phyloP scores from a whole-genome alignment of 768 basidiomycete species.

The Amanita rubescens region DNA sequence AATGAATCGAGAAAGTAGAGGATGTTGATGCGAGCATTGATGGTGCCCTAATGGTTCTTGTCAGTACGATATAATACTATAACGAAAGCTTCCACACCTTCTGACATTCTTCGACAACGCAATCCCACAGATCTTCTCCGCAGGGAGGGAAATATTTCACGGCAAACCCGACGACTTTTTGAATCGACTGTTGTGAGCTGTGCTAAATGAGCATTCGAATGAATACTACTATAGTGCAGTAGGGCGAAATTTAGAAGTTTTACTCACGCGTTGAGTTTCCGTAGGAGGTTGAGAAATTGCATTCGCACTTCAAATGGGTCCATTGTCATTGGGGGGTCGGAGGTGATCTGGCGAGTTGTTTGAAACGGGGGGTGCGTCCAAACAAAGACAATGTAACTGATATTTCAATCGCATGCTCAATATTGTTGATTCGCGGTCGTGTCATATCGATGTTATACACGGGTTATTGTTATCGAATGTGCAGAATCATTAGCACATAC shows the following conservation, averaged over 20 bases:
- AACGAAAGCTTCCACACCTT: conserved; percentile 43
- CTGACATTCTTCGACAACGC: conserved; percentile 83
- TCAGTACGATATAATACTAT: background rate
- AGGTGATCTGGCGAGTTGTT: conserved; percentile 4
- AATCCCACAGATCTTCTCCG: conserved; percentile 93
- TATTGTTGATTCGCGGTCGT: too few relatives aligned
- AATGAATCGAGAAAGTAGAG: conserved; percentile 86
- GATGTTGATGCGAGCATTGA: conserved; percentile 91
- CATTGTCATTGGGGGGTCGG: conserved; percentile 35
- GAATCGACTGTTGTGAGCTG: conserved; percentile 83
- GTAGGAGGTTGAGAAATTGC: conserved; percentile 58
- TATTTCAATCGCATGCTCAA: too few relatives aligned
- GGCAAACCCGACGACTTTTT: conserved; percentile 79
- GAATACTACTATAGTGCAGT: too few relatives aligned
- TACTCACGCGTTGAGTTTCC: conserved; percentile 60
- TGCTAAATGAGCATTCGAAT: conserved; percentile 8
- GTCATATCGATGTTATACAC: too few relatives aligned
- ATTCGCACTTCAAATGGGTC: conserved; percentile 70
- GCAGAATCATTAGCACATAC: too few relatives aligned
- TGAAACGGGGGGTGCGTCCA: background rate
- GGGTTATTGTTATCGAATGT: too few relatives aligned
- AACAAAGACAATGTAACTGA: background rate
- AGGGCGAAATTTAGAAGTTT: conserved; percentile 13
- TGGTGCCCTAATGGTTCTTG: conserved; percentile 52
- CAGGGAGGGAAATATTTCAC: conserved; percentile 79